phyloP scores from a whole-genome alignment of 2,329 filamentous ascomycete species.

The Westerdykella aurantiaca region DNA sequence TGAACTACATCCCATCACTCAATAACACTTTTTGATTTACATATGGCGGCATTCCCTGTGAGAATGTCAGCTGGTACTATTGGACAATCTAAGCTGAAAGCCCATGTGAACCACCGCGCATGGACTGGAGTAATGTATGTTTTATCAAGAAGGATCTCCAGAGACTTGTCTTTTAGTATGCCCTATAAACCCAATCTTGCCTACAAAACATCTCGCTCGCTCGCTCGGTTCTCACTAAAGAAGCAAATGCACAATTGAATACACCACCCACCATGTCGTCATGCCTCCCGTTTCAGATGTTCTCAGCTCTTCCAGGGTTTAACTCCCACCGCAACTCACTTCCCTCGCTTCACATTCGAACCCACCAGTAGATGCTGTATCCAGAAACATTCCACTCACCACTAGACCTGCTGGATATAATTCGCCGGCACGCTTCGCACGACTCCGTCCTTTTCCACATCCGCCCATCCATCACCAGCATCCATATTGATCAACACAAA shows the following conservation, averaged over 20 bases:
- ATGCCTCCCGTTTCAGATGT: no score
- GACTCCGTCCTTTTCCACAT: slow-evolving; percentile 85
- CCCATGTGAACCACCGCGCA: background rate
- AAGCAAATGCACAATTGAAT: no score
- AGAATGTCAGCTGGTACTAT: background rate
- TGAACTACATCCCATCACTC: no score
- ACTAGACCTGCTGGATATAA: slow-evolving; percentile 73
- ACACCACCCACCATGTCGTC: no score
- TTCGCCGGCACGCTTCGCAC: slow-evolving; percentile 89
- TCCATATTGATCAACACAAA: slow-evolving; percentile 88
- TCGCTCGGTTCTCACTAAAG: no score
- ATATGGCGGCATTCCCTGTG: background rate
- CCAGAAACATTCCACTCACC: background rate
- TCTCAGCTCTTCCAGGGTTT: no score
- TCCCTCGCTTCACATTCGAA: no score
- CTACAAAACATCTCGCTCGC: no score
- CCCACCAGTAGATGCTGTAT: no score
- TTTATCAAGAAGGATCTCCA: background rate
- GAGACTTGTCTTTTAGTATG: background rate
- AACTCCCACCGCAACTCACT: no score
- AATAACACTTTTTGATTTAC: background rate
- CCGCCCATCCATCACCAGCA: slow-evolving; percentile 89
- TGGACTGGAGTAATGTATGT: background rate
- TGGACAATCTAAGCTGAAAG: background rate
- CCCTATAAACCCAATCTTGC: background rate